These are phyloP conservation scores for Solanum pennellii DNA, from an alignment of 257 asterid genomes.

Conservation along the genomic window DNA sequence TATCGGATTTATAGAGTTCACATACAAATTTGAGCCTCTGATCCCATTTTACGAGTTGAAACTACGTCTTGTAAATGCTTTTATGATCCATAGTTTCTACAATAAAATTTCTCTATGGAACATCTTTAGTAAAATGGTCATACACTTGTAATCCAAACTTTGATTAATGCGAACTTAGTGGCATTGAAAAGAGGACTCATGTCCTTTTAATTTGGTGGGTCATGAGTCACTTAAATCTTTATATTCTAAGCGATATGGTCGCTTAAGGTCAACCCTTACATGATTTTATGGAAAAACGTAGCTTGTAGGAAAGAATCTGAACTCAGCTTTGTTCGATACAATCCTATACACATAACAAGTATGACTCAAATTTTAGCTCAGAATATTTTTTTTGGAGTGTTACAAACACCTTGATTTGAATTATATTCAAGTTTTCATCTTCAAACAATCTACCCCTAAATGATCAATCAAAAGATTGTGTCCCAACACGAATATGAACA, in stretches of 20 bases:
- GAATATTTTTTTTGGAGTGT: too few species aligned
- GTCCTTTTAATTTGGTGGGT: neutral
- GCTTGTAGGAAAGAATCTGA: neutral
- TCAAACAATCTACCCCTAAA: neutral
- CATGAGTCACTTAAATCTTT: neutral
- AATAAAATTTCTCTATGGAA: rapidly evolving
- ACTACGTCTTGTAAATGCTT: neutral
- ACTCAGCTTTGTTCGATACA: neutral
- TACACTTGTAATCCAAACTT: too few species aligned
- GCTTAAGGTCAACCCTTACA: neutral
- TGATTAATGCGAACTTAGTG: neutral
- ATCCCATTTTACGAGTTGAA: neutral
- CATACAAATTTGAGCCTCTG: neutral
- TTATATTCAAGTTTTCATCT: too few species aligned
- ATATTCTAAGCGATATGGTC: neutral
- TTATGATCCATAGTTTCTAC: neutral
- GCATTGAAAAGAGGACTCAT: neutral
- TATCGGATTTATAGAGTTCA: too few species aligned
- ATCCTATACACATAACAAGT: neutral
- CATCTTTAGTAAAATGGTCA: too few species aligned
- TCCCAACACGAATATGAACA: neutral
- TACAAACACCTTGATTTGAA: neutral
- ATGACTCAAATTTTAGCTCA: neutral
- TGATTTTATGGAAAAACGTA: too few species aligned
- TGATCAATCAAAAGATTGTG: neutral